These are phyloP conservation scores for Vigna mungo DNA, from an alignment of 306 rosid genomes.

Conservation along the genomic window DNA sequence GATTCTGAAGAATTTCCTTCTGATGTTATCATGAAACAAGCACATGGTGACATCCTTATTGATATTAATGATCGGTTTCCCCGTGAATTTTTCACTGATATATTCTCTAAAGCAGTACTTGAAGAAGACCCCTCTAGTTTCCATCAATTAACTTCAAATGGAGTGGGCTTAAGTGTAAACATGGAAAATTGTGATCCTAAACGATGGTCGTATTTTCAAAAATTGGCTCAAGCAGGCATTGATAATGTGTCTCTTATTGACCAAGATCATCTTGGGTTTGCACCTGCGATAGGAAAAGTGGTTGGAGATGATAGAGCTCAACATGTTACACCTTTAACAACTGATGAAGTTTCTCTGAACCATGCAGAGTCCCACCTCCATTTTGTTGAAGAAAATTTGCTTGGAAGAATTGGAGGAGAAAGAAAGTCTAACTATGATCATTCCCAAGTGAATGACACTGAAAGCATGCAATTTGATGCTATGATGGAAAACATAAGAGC, in stretches of 20 bases:
- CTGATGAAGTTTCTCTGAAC: slow-evolving; percentile 57
- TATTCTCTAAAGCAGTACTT: slow-evolving; percentile 84
- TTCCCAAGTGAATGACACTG: slow-evolving; percentile 54
- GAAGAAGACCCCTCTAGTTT: slow-evolving; percentile 62
- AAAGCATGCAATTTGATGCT: slow-evolving; percentile 63
- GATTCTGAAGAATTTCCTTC: slow-evolving; percentile 53
- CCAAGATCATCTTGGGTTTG: slow-evolving; percentile 74
- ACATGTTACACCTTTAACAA: slow-evolving; percentile 59
- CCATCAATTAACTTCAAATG: slow-evolving; percentile 56
- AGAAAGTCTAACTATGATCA: slow-evolving; percentile 52
- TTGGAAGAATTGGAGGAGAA: slow-evolving; percentile 51
- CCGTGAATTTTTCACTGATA: slow-evolving; percentile 82
- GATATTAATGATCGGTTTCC: slow-evolving; percentile 89
- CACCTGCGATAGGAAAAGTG: slow-evolving; percentile 50
- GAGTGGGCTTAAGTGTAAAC: slow-evolving; percentile 71
- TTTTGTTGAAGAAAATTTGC: slow-evolving; percentile 55
- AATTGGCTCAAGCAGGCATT: slow-evolving; percentile 76
- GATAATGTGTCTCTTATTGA: slow-evolving; percentile 80
- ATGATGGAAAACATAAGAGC: slow-evolving; percentile 50
- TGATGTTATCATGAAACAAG: slow-evolving; percentile 51
- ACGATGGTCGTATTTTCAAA: slow-evolving; percentile 85
- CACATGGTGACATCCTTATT: slow-evolving; percentile 75
- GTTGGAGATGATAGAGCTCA: slow-evolving; percentile 58
- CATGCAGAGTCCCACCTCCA: slow-evolving; percentile 54
- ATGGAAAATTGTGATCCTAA: slow-evolving; percentile 80